phyloP scores from a whole-genome alignment of 179 eudicot genomes.

The Spergularia azorica region DNA sequence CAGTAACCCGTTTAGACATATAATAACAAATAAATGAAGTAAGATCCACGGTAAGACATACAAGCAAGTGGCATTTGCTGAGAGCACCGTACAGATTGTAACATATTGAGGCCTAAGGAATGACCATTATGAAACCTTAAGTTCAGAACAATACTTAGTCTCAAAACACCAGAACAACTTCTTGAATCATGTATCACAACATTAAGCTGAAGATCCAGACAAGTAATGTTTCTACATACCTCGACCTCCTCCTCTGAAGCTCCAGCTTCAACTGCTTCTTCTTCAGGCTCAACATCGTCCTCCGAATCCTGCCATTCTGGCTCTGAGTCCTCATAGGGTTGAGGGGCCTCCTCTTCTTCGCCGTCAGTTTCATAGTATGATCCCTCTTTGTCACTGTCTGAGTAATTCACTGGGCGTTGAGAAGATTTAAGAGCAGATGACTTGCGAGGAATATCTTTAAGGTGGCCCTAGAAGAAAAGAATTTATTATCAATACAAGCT shows the following conservation, averaged over 20 bases:
- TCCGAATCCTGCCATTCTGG: conserved; percentile 65
- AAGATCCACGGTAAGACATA: not conserved
- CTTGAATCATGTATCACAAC: not conserved
- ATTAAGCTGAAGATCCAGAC: not conserved
- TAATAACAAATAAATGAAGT: no score
- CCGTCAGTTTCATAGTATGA: conserved; percentile 98
- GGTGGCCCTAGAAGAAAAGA: conserved; percentile 35
- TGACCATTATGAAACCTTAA: no score
- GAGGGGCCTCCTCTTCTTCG: conserved; percentile 79
- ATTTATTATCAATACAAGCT: conserved; percentile 4
- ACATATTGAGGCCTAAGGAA: no score
- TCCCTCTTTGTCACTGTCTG: conserved; percentile 85
- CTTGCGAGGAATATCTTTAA: conserved; percentile 65
- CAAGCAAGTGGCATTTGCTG: not conserved
- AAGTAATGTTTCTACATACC: conserved; percentile 39
- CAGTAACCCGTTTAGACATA: no score
- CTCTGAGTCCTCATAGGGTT: conserved; percentile 66
- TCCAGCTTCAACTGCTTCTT: conserved; percentile 56
- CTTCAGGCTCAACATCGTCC: conserved; percentile 59
- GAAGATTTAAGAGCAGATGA: conserved; percentile 58
- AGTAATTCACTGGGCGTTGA: conserved; percentile 72
- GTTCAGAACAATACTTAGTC: not conserved
- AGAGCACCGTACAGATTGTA: not conserved
- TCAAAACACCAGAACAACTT: not conserved
- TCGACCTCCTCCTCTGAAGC: conserved; percentile 89